phyloP scores from a whole-genome alignment of 2,329 filamentous ascomycete species.

The Phoma herbarum region DNA sequence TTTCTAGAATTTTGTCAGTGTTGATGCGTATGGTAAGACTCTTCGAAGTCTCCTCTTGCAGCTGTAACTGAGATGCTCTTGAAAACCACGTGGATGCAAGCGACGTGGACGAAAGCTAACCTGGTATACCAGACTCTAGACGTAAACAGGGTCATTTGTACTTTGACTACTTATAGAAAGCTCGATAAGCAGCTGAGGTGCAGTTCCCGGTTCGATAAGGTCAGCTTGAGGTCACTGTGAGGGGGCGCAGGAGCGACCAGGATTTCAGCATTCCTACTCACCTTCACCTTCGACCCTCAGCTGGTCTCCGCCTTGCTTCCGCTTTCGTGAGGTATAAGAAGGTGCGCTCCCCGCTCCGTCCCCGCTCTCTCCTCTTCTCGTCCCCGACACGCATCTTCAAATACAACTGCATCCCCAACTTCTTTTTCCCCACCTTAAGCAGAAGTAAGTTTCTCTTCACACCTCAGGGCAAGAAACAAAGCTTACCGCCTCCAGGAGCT shows the following conservation, averaged over 20 bases:
- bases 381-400: background rate
- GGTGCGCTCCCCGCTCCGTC: background rate
- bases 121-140: background rate
- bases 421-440: background rate
- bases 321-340: background rate
- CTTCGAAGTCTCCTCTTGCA: too few relatives aligned
- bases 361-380: background rate
- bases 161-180: background rate
- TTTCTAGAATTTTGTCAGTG: too few relatives aligned
- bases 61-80: too few relatives aligned
- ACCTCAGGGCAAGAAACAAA: background rate
- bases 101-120: too few relatives aligned
- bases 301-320: background rate
- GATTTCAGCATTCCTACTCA: background rate
- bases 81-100: too few relatives aligned
- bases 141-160: background rate
- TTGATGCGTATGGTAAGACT: too few relatives aligned
- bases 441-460: background rate
- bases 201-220: background rate
- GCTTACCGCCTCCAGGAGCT: background rate
- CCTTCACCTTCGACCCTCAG: slow-evolving; percentile 8
- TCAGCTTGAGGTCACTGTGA: background rate
- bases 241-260: background rate
- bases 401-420: background rate
- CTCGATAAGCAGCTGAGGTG: background rate